Conservation (phyloP, 129 eudicot genomes). For the Centaurea solstitialis region DNA sequence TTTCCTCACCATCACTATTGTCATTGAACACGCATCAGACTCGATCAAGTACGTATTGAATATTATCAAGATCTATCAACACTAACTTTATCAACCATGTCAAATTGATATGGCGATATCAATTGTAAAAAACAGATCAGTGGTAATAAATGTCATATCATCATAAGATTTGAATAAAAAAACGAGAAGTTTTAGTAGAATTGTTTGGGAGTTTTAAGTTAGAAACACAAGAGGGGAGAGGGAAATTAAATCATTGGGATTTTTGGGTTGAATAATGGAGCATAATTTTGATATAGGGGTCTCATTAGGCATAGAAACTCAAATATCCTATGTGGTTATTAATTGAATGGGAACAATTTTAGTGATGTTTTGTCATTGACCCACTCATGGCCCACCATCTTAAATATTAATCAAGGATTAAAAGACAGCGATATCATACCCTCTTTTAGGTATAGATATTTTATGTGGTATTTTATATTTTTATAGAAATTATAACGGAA, state of each 20-base stretch:
- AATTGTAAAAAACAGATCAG: neutral
- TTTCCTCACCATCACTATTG: neutral
- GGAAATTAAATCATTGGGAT: too few relatives aligned
- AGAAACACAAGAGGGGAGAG: neutral
- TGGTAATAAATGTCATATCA: too few relatives aligned
- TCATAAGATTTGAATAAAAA: too few relatives aligned
- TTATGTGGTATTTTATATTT: too few relatives aligned
- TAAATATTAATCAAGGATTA: neutral
- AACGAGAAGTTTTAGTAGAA: neutral
- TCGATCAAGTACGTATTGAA: neutral
- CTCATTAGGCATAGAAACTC: neutral
- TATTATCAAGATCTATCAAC: too few relatives aligned
- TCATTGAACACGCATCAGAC: neutral
- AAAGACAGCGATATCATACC: neutral
- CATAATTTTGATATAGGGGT: neutral
- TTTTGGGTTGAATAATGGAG: neutral
- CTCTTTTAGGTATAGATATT: neutral
- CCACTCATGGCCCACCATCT: neutral
- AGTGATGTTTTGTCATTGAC: neutral
- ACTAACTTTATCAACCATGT: too few relatives aligned
- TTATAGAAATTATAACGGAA: too few relatives aligned
- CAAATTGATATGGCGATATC: too few relatives aligned
- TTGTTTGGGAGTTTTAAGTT: neutral
- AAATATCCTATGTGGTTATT: too few relatives aligned
- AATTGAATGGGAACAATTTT: neutral